Conservation (phyloP, 1,139 yeast genomes). For the Saccharomyces pastorianus region DNA sequence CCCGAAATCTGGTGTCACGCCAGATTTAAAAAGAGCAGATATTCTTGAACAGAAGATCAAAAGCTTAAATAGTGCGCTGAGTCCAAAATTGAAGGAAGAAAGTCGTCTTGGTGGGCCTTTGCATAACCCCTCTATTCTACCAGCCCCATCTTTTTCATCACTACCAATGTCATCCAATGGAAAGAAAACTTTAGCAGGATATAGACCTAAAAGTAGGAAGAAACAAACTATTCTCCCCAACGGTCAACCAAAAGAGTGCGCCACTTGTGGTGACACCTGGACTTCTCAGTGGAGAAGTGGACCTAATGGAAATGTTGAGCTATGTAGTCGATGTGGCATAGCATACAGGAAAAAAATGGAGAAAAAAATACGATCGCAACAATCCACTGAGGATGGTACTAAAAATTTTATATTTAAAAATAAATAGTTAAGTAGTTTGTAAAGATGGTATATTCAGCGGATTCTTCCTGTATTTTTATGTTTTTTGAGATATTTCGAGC, state of each 20-base stretch:
- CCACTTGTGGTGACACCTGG: not conserved
- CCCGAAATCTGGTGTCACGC: not conserved
- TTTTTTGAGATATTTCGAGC: not conserved
- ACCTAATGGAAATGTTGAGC: not conserved
- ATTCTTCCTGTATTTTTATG: not conserved
- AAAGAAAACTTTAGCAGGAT: not conserved
- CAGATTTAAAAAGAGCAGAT: not conserved
- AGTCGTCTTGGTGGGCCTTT: not conserved
- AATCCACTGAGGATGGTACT: not conserved
- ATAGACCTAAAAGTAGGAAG: slow-evolving; percentile 11
- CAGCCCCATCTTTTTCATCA: not conserved
- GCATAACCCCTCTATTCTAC: not conserved
- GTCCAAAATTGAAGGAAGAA: not conserved
- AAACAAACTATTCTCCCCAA: slow-evolving; percentile 9
- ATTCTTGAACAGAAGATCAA: not conserved
- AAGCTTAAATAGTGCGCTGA: not conserved
- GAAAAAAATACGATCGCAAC: not conserved
- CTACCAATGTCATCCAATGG: not conserved
- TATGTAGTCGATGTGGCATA: not conserved
- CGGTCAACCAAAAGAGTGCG: not conserved
- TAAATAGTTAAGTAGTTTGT: not conserved
- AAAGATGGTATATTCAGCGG: not conserved
- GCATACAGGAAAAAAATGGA: not conserved
- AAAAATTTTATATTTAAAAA: not conserved
- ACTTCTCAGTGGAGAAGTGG: not conserved